Conservation (phyloP, 140 eudicot species). For the Flaveria floridana region DNA sequence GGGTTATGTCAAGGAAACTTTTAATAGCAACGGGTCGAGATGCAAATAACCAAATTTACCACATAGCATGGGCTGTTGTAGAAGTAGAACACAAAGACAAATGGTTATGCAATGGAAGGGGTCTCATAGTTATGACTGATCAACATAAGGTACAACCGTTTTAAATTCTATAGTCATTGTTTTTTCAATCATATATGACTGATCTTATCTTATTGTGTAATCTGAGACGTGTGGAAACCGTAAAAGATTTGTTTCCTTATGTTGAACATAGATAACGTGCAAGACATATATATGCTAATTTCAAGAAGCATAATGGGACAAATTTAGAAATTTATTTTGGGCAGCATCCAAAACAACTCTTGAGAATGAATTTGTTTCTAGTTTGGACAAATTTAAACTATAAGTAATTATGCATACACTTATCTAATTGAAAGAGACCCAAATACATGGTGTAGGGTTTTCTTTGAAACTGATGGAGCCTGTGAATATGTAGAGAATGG, state of each 20-base stretch:
- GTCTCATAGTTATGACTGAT: not conserved
- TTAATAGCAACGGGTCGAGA: not conserved
- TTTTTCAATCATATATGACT: not conserved
- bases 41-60: no score
- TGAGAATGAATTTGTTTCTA: not conserved
- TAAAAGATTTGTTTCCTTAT: not conserved
- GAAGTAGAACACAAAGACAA: not conserved
- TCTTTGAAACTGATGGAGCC: not conserved
- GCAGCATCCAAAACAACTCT: not conserved
- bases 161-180: not conserved
- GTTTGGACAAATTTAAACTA: not conserved
- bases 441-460: slow-evolving; percentile 1
- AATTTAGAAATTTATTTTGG: not conserved
- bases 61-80: not conserved
- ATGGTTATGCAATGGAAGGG: not conserved
- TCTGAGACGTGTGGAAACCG: not conserved
- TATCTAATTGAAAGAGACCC: not conserved
- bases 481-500: not conserved
- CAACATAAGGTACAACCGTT: not conserved
- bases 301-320: not conserved
- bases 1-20: not conserved
- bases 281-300: not conserved
- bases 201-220: not conserved
- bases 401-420: not conserved
- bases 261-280: slow-evolving; percentile 4